A percentile compares a stretch with the other conserved stretches of the same genome.
Evolutionary conservation across 2,329 filamentous ascomycete species (phyloP).

Genomic region (Clonostachys solani): DNA sequence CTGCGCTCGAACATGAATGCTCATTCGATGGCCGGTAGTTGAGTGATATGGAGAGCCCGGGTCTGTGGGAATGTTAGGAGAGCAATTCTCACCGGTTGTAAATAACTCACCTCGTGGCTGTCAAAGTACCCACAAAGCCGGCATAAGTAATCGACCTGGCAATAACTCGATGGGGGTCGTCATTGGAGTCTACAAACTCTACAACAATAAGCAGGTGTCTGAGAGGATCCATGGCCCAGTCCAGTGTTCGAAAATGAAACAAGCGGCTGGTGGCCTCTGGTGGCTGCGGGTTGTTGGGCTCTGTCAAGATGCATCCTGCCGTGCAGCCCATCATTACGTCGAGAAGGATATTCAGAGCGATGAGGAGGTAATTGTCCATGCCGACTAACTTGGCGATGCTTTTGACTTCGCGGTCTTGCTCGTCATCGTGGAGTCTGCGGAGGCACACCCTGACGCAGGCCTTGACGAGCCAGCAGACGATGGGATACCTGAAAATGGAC

Average conservation of each 20-base stretch:
- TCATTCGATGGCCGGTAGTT: too few relatives aligned
- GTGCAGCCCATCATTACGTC: constrained; percentile 61
- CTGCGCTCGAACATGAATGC: too few relatives aligned
- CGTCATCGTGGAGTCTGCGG: constrained; percentile 40
- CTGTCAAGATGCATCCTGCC: constrained; percentile 35
- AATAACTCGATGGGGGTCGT: constrained; percentile 26
- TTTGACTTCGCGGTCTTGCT: constrained; percentile 53
- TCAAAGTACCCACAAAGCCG: constrained; percentile 45
- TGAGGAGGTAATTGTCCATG: constrained; percentile 50
- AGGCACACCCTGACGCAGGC: constrained; percentile 38
- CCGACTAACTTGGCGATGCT: constrained; percentile 45
- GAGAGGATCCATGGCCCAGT: neutral
- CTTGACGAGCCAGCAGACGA: constrained; percentile 12
- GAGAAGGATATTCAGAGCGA: constrained; percentile 55
- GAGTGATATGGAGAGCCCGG: too few relatives aligned
- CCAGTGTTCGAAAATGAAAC: constrained; percentile 35
- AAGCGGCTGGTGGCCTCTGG: constrained; percentile 17
- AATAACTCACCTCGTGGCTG: constrained; percentile 34
- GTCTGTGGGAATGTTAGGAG: too few relatives aligned
- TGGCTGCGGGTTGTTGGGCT: too few relatives aligned
- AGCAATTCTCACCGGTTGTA: too few relatives aligned
- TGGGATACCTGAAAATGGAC: neutral
- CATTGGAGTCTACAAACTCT: constrained; percentile 20
- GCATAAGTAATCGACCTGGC: constrained; percentile 44
- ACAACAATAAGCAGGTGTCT: neutral